Evolutionary conservation across 208 protist species (phyloP).

Genomic region (Balamuthia mandrillaris): DNA sequence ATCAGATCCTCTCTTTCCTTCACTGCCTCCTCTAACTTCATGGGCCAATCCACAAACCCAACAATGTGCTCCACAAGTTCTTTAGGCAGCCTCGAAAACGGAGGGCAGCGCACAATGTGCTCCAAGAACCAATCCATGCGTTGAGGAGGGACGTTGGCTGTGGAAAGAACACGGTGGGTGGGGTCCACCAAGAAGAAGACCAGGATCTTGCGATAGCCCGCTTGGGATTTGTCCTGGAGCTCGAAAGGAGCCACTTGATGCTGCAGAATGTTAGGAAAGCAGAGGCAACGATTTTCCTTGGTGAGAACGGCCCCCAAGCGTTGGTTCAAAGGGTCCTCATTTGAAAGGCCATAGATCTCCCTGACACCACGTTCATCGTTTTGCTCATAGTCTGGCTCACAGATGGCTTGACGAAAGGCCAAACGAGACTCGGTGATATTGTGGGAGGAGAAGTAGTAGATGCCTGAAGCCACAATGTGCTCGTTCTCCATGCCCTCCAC

Average conservation of each 20-base stretch:
- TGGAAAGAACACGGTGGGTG: slow-evolving; percentile 21
- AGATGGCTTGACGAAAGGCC: slow-evolving; percentile 34
- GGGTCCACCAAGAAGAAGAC: slow-evolving; percentile 60
- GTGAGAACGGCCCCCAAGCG: slow-evolving; percentile 37
- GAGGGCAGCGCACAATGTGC: not conserved
- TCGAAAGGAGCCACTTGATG: slow-evolving; percentile 39
- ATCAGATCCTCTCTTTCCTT: slow-evolving; percentile 54
- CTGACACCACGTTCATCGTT: slow-evolving; percentile 23
- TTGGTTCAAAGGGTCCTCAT: slow-evolving; percentile 46
- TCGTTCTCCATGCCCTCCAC: slow-evolving; percentile 64
- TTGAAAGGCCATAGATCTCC: slow-evolving; percentile 34
- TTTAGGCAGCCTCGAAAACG: too few relatives aligned
- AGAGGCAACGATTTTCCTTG: slow-evolving; percentile 45
- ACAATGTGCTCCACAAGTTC: slow-evolving; percentile 41
- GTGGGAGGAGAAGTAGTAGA: slow-evolving; percentile 55
- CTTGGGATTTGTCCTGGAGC: not conserved
- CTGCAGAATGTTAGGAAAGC: slow-evolving; percentile 54
- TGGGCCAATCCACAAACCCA: not conserved
- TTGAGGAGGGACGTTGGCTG: slow-evolving; percentile 34
- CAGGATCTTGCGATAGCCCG: slow-evolving; percentile 48
- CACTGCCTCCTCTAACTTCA: slow-evolving; percentile 32
- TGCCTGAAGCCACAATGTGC: slow-evolving; percentile 55
- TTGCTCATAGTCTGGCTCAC: slow-evolving; percentile 50
- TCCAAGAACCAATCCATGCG: slow-evolving; percentile 17
- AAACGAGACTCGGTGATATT: slow-evolving; percentile 40